phyloP scores from a whole-genome alignment of 2,329 filamentous ascomycete species.

The Botrytis paeoniae region DNA sequence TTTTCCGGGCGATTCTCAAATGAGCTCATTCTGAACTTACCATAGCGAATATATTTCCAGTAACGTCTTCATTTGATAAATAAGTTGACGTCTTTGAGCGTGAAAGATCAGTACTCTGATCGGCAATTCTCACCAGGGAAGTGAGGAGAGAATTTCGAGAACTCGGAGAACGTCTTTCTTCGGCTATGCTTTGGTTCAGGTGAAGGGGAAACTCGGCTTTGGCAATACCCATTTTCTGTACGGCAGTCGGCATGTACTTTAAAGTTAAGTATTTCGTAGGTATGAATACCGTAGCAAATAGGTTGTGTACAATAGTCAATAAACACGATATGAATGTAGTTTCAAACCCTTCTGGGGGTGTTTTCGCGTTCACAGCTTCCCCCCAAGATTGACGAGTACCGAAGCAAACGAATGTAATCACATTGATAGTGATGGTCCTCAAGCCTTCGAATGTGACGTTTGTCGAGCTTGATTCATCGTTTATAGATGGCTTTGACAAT shows the following conservation, averaged over 20 bases:
- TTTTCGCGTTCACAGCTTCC: slow-evolving; percentile 22
- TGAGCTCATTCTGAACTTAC: not conserved
- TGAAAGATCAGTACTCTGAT: slow-evolving; percentile 7
- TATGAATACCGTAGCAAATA: slow-evolving; percentile 9
- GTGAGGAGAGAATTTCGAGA: slow-evolving; percentile 17
- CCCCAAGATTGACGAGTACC: slow-evolving; percentile 30
- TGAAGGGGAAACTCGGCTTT: slow-evolving; percentile 4
- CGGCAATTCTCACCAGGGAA: slow-evolving; percentile 11
- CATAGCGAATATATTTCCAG: slow-evolving; percentile 34
- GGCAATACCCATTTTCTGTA: not conserved
- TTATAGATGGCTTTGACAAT: slow-evolving; percentile 32
- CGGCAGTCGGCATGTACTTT: not conserved
- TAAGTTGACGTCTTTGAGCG: slow-evolving; percentile 2
- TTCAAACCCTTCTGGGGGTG: slow-evolving; percentile 25
- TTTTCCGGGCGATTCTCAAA: not conserved
- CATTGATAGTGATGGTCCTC: slow-evolving; percentile 47
- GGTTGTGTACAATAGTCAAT: not conserved
- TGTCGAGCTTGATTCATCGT: slow-evolving; percentile 32
- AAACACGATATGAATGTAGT: slow-evolving; percentile 21
- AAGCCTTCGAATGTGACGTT: slow-evolving; percentile 35
- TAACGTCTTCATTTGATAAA: slow-evolving; percentile 22
- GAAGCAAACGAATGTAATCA: slow-evolving; percentile 52
- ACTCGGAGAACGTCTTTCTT: slow-evolving; percentile 21
- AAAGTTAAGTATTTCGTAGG: not conserved
- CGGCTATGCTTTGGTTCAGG: not conserved